Conservation (phyloP, 208 protist species). For the Acanthamoeba royreba region DNA sequence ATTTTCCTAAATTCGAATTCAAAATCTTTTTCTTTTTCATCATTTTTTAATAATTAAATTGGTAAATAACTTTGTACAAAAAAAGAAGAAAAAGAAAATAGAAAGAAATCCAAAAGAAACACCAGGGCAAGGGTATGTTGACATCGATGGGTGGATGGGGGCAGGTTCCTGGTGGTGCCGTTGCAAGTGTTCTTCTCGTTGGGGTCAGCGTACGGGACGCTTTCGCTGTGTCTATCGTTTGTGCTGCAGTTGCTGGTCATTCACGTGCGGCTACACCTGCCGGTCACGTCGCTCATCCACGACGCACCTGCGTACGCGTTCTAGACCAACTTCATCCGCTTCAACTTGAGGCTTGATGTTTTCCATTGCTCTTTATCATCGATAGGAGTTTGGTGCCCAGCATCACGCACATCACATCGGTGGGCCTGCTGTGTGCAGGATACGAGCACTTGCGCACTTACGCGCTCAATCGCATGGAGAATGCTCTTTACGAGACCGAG, state of each 20-base stretch:
- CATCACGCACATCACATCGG: background rate
- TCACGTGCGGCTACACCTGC: background rate
- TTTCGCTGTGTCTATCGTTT: background rate
- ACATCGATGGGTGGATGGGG: background rate
- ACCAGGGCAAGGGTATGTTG: background rate
- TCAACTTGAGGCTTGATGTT: background rate
- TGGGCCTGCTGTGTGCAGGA: background rate
- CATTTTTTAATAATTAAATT: background rate
- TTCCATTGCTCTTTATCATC: background rate
- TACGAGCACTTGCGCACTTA: conserved; percentile 9
- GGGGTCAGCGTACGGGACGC: background rate
- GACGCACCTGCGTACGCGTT: background rate
- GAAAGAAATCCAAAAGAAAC: no score
- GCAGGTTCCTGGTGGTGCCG: background rate
- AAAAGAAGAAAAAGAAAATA: no score
- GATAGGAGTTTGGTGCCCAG: background rate
- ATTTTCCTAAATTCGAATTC: no score
- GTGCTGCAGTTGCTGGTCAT: background rate
- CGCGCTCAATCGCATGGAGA: background rate
- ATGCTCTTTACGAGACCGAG: background rate
- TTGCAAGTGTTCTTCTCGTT: conserved; percentile 12
- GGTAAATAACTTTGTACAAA: background rate
- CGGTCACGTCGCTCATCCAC: background rate
- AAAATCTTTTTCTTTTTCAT: background rate
- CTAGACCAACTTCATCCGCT: background rate